These are phyloP conservation scores for Xylaria multiplex DNA, from an alignment of 2,329 filamentous ascomycete genomes.

Conservation along the genomic window DNA sequence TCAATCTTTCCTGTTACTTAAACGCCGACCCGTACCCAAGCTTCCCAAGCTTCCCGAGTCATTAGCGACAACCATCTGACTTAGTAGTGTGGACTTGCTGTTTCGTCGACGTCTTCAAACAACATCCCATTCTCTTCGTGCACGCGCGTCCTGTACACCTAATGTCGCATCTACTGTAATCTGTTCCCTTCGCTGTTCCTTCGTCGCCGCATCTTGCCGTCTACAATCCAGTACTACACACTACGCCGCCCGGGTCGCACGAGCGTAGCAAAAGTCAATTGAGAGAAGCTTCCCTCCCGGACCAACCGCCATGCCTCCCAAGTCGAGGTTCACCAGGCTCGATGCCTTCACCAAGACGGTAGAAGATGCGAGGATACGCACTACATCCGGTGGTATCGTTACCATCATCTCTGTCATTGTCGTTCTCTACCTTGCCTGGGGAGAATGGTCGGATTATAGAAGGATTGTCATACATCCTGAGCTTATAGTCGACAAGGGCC, in stretches of 20 bases:
- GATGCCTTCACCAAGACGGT: constrained; percentile 99
- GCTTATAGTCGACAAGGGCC: constrained; percentile 93
- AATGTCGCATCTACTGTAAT: constrained; percentile 45
- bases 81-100: constrained; percentile 13
- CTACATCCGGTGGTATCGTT: constrained; percentile 93
- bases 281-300: constrained; percentile 19
- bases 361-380: constrained; percentile 95
- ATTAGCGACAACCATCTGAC: neutral
- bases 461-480: constrained; percentile 88
- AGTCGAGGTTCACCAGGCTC: constrained; percentile 94
- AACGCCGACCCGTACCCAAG: constrained; percentile 1
- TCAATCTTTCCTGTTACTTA: neutral
- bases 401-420: constrained; percentile 90
- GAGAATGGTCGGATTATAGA: constrained; percentile 95
- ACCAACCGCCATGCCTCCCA: constrained; percentile 74
- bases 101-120: constrained; percentile 12
- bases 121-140: constrained; percentile 13
- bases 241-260: constrained; percentile 2
- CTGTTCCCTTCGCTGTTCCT: constrained; percentile 23
- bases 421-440: constrained; percentile 88
- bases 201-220: constrained; percentile 15
- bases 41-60: neutral
- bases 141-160: constrained; percentile 28
- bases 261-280: constrained; percentile 3
- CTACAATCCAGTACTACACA: neutral